phyloP scores from a whole-genome alignment of 2,329 filamentous ascomycete species.

The Oidium heveae region DNA sequence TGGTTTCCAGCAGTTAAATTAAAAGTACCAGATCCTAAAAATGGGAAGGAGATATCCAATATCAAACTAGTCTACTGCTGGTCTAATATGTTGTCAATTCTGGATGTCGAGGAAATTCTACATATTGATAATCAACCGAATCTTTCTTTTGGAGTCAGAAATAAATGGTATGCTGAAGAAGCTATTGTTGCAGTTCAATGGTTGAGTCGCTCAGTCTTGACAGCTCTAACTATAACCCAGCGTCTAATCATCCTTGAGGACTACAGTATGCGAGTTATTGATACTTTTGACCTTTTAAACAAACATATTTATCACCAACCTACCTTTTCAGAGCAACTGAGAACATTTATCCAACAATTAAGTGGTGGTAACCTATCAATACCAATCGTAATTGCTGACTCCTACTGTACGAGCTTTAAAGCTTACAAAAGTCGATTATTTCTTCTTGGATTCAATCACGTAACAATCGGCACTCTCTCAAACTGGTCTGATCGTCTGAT shows the following conservation, averaged over 20 bases:
- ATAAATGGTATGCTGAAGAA: conserved; percentile 81
- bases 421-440: conserved; percentile 88
- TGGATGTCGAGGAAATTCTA: conserved; percentile 59
- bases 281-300: conserved; percentile 75
- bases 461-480: conserved; percentile 73
- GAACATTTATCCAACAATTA: conserved; percentile 61
- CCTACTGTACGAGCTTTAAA: conserved; percentile 94
- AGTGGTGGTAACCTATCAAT: conserved; percentile 71
- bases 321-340: conserved; percentile 69
- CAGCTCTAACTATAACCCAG: conserved; percentile 82
- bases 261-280: conserved; percentile 65
- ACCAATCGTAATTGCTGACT: conserved; percentile 91
- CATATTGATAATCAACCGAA: conserved; percentile 50
- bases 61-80: conserved; percentile 92
- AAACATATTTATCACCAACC: conserved; percentile 85
- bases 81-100: conserved; percentile 88
- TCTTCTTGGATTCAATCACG: conserved; percentile 75
- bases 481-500: conserved; percentile 93
- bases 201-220: conserved; percentile 80
- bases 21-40: conserved; percentile 45
- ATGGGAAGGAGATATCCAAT: conserved; percentile 44
- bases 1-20: conserved; percentile 95
- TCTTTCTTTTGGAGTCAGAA: conserved; percentile 59
- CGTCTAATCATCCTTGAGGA: conserved; percentile 83
- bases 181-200: conserved; percentile 91